phyloP scores from a whole-genome alignment of 2,329 filamentous ascomycete species.

The Boeremia exigua region DNA sequence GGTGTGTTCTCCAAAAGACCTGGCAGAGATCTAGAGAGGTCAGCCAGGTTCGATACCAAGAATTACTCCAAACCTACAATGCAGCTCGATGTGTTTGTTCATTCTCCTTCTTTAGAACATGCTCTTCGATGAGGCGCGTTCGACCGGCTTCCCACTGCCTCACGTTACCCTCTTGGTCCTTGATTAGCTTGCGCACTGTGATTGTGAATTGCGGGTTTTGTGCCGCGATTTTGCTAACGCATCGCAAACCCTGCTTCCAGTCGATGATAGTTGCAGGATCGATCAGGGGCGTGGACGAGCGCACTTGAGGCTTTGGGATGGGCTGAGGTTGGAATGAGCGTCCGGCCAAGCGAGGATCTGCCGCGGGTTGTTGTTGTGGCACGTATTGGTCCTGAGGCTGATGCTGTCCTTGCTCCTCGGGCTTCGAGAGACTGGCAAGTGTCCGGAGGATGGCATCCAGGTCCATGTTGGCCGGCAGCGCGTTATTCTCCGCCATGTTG shows the following conservation, averaged over 20 bases:
- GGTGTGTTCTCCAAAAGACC: constrained; percentile 32
- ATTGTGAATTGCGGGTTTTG: constrained; percentile 52
- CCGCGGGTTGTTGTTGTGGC: constrained; percentile 15
- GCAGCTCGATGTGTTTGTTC: constrained; percentile 62
- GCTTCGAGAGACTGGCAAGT: constrained; percentile 38
- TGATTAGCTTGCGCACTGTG: constrained; percentile 60
- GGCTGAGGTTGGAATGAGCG: constrained; percentile 25
- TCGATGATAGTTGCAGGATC: constrained; percentile 57
- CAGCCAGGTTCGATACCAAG: not conserved
- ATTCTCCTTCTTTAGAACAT: constrained; percentile 58
- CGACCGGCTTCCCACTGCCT: constrained; percentile 65
- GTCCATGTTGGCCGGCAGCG: constrained; percentile 30
- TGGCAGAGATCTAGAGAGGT: constrained; percentile 32
- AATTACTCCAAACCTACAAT: constrained; percentile 51
- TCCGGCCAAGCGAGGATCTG: constrained; percentile 32
- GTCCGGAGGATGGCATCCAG: constrained; percentile 45
- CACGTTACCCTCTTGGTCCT: constrained; percentile 68
- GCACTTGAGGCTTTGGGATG: constrained; percentile 21
- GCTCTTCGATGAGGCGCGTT: constrained; percentile 58
- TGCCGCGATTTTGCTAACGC: constrained; percentile 54
- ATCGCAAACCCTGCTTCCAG: constrained; percentile 56
- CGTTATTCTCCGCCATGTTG: constrained; percentile 41
- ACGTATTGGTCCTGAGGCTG: constrained; percentile 10
- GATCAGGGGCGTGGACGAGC: constrained; percentile 38
- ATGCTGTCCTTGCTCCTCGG: constrained; percentile 18